Conservation (phyloP, 2,329 filamentous ascomycete species). For the Apiospora hydei region DNA sequence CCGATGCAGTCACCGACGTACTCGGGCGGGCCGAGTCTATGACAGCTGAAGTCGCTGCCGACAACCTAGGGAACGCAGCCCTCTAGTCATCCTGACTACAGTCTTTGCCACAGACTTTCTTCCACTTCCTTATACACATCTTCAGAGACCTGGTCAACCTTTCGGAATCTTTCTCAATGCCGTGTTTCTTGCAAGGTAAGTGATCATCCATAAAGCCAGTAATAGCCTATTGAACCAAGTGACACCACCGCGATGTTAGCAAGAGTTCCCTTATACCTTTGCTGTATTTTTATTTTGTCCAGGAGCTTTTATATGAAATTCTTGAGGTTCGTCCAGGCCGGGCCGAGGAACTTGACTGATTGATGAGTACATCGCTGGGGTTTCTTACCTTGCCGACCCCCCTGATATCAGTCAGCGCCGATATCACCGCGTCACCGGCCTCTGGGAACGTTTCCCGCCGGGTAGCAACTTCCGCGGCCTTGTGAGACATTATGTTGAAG, state of each 20-base stretch:
- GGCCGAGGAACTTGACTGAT: not conserved
- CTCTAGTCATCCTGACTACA: not conserved
- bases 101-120: not conserved
- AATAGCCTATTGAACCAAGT: not conserved
- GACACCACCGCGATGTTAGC: not conserved
- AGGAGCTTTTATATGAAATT: too few species aligned
- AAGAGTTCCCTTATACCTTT: not conserved
- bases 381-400: not conserved
- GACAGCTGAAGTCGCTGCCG: not conserved
- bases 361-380: not conserved
- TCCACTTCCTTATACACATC: not conserved
- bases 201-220: not conserved
- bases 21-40: not conserved
- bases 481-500: conserved; percentile 12
- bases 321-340: too few species aligned
- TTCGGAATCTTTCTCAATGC: not conserved
- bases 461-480: not conserved
- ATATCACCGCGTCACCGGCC: not conserved
- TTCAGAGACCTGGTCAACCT: not conserved
- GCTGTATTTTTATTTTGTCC: not conserved
- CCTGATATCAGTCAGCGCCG: not conserved
- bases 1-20: not conserved
- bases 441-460: not conserved
- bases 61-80: not conserved
- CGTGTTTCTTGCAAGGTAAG: not conserved